Evolutionary conservation across 768 basidiomycete genomes (phyloP).

Genomic region (Collybiopsis confluens): DNA sequence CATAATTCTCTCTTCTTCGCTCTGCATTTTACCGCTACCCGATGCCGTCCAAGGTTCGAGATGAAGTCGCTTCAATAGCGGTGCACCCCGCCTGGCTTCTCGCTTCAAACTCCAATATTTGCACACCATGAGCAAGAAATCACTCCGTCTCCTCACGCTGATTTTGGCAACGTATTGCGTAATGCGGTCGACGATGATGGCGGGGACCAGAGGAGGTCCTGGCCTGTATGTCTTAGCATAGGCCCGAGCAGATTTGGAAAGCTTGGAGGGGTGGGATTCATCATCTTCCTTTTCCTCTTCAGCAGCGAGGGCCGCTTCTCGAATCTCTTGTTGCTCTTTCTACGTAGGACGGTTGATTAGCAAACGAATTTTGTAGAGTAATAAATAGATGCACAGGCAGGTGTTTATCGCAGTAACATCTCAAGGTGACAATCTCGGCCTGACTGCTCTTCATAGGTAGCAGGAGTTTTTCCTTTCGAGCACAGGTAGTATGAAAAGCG

Average conservation of each 20-base stretch:
- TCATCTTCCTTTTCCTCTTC: slow-evolving; percentile 39
- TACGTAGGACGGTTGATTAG: slow-evolving; percentile 20
- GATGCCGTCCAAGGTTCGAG: slow-evolving; percentile 94
- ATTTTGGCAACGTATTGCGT: slow-evolving; percentile 69
- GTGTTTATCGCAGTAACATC: slow-evolving; percentile 87
- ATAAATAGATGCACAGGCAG: slow-evolving; percentile 59
- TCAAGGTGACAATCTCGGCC: slow-evolving; percentile 69
- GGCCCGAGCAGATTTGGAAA: slow-evolving; percentile 80
- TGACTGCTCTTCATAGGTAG: slow-evolving; percentile 84
- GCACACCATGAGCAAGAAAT: slow-evolving; percentile 75
- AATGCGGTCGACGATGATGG: slow-evolving; percentile 77
- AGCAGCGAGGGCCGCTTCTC: slow-evolving; percentile 48
- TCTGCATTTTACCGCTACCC: slow-evolving; percentile 50
- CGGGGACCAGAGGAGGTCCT: slow-evolving; percentile 89
- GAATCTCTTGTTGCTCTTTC: slow-evolving; percentile 68
- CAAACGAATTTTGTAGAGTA: not conserved
- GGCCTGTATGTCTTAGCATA: slow-evolving; percentile 90
- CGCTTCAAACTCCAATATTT: slow-evolving; percentile 98
- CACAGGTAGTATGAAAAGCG: slow-evolving; percentile 95
- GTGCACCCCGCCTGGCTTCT: slow-evolving; percentile 89
- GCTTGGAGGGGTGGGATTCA: slow-evolving; percentile 33
- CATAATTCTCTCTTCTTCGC: slow-evolving; percentile 76
- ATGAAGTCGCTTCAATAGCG: slow-evolving; percentile 87
- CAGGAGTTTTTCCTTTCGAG: slow-evolving; percentile 77
- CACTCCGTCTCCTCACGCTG: slow-evolving; percentile 65